These are phyloP conservation scores for Dactylonectria estremocensis DNA, from an alignment of 2,329 filamentous ascomycete species.

Conservation along the genomic window DNA sequence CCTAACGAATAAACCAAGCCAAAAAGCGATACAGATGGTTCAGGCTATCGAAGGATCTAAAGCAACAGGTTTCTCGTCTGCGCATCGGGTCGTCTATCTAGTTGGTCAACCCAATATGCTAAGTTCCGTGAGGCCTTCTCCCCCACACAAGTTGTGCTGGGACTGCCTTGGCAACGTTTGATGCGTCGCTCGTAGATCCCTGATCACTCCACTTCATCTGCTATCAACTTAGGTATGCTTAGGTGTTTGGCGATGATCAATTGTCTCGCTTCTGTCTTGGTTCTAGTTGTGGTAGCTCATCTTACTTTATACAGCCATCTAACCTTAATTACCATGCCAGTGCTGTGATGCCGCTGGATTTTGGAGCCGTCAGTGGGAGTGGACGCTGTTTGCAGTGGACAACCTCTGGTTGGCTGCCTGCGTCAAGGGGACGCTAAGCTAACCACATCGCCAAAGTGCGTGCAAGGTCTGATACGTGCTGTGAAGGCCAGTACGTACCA, in stretches of 20 bases:
- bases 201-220: not conserved
- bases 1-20: too few species aligned
- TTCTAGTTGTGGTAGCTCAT: not conserved
- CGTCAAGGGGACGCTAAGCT: not conserved
- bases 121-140: too few species aligned
- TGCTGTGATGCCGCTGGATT: not conserved
- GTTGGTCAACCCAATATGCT: too few species aligned
- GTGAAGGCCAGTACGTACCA: not conserved
- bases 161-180: not conserved
- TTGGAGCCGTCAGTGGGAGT: not conserved
- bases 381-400: too few species aligned
- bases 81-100: too few species aligned
- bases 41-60: too few species aligned
- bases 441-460: not conserved
- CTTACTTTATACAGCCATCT: too few species aligned
- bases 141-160: not conserved
- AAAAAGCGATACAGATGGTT: too few species aligned
- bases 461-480: not conserved
- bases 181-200: not conserved
- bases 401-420: conserved; percentile 1
- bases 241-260: not conserved
- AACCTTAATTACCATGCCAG: too few species aligned
- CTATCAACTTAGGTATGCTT: not conserved
- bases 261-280: not conserved
- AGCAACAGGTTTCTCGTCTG: too few species aligned